A percentile compares a stretch with the other conserved stretches of the same genome.
Evolutionary conservation across 2,329 filamentous ascomycete species (phyloP).

Genomic region (Aspergillus novoparasiticus): DNA sequence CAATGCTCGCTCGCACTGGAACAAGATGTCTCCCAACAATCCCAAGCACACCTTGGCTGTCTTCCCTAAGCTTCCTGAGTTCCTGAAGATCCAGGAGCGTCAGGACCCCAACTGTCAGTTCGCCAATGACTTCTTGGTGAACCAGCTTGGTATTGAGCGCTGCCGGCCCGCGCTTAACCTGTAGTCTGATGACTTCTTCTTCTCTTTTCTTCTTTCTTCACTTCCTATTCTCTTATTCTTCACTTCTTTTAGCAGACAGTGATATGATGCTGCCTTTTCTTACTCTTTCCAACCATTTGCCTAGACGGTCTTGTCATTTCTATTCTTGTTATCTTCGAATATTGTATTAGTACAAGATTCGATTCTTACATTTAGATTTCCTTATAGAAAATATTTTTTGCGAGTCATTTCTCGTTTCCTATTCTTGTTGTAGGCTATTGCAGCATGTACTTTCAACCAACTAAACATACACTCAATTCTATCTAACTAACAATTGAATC

Average conservation of each 20-base stretch:
- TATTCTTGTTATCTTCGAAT: neutral
- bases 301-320: neutral
- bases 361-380: neutral
- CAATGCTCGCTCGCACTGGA: conserved; percentile 23
- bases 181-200: neutral
- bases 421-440: neutral
- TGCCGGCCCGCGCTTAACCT: conserved; percentile 5
- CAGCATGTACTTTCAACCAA: neutral
- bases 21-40: conserved; percentile 21
- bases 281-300: neutral
- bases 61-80: conserved; percentile 21
- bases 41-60: conserved; percentile 12
- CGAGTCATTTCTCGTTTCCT: neutral
- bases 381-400: neutral
- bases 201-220: neutral
- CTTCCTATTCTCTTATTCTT: neutral
- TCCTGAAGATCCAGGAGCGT: conserved; percentile 18
- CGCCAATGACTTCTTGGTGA: conserved; percentile 21
- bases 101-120: conserved; percentile 24
- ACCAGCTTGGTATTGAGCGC: conserved; percentile 20
- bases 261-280: neutral
- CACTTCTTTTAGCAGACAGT: neutral
- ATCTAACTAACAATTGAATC: too few relatives aligned
- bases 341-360: neutral
- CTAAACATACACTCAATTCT: neutral